Percentiles rank a stretch among this genome's conserved stretches.
These are phyloP conservation scores for Ophiosphaerella narmari DNA, from an alignment of 2,329 filamentous ascomycete genomes.

Conservation along the genomic window DNA sequence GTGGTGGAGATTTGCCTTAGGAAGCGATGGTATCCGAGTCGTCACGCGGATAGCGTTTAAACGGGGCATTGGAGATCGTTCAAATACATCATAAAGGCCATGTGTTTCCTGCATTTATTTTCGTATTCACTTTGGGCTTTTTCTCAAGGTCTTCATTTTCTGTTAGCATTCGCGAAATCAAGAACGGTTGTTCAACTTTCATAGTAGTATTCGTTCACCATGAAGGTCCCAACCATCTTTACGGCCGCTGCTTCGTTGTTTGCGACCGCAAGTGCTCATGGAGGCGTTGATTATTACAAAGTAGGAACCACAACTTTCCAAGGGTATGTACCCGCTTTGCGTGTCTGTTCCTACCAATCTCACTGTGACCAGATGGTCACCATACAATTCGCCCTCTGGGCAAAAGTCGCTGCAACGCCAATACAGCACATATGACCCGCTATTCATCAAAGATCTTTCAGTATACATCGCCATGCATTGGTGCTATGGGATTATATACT, in stretches of 20 bases:
- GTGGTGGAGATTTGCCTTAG: conserved; percentile 3
- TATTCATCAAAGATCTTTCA: conserved; percentile 30
- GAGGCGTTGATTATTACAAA: conserved; percentile 34
- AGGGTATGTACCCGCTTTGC: conserved; percentile 19
- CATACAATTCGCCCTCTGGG: conserved; percentile 32
- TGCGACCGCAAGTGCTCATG: conserved; percentile 27
- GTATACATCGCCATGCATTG: conserved; percentile 12
- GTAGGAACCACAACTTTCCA: conserved; percentile 26
- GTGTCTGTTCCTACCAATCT: not conserved
- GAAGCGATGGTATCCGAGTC: conserved; percentile 12
- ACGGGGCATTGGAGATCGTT: not conserved
- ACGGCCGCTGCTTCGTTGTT: conserved; percentile 25
- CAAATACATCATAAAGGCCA: no score
- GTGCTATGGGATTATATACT: not conserved
- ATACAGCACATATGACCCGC: conserved; percentile 33
- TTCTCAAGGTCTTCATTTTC: no score
- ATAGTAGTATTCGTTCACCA: conserved; percentile 11
- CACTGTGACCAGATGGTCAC: conserved; percentile 25
- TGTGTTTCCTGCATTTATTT: no score
- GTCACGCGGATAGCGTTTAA: conserved; percentile 7
- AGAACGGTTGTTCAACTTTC: not conserved
- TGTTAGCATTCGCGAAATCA: not conserved
- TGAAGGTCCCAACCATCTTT: conserved; percentile 27
- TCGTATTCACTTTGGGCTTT: no score
- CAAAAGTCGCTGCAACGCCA: conserved; percentile 37